Percentiles rank a stretch among this genome's conserved stretches.
phyloP scores from a whole-genome alignment of 2,329 filamentous ascomycete species.

The Fusarium sp. region DNA sequence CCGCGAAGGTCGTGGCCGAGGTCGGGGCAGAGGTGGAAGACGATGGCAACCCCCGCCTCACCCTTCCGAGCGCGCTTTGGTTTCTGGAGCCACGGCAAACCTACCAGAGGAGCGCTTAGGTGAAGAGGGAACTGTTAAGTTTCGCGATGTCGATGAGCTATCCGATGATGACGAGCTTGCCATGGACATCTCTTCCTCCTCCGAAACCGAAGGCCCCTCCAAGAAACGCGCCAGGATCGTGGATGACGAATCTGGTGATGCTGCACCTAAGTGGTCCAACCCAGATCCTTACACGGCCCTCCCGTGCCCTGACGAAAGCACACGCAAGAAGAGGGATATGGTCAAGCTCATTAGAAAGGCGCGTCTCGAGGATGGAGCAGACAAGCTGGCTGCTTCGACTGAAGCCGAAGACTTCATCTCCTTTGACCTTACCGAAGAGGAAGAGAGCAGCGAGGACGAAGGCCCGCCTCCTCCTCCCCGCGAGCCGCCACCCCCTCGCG shows the following conservation, averaged over 20 bases:
- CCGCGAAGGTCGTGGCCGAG: constrained; percentile 46
- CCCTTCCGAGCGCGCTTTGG: constrained; percentile 64
- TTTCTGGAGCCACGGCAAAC: constrained; percentile 59
- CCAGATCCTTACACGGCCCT: constrained; percentile 93
- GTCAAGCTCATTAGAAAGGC: constrained; percentile 94
- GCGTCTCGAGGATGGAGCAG: constrained; percentile 70
- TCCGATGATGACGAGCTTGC: constrained; percentile 74
- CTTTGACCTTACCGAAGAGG: constrained; percentile 75
- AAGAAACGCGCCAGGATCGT: constrained; percentile 53
- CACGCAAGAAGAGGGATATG: constrained; percentile 84
- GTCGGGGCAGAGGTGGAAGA: constrained; percentile 48
- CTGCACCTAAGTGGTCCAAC: constrained; percentile 89
- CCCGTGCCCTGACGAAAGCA: constrained; percentile 80
- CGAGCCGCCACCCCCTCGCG: constrained; percentile 25
- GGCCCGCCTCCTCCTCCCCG: constrained; percentile 37
- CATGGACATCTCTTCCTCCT: constrained; percentile 70
- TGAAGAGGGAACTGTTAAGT: constrained; percentile 64
- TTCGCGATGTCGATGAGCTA: constrained; percentile 67
- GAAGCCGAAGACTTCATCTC: constrained; percentile 90
- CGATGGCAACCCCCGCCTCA: constrained; percentile 57
- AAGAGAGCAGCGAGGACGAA: constrained; percentile 54
- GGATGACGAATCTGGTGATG: constrained; percentile 55
- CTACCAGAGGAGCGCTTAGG: constrained; percentile 62
- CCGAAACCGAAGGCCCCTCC: constrained; percentile 57
- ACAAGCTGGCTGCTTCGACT: constrained; percentile 65